phyloP scores from a whole-genome alignment of 768 basidiomycete species.

The Phlegmacium glaucopus region DNA sequence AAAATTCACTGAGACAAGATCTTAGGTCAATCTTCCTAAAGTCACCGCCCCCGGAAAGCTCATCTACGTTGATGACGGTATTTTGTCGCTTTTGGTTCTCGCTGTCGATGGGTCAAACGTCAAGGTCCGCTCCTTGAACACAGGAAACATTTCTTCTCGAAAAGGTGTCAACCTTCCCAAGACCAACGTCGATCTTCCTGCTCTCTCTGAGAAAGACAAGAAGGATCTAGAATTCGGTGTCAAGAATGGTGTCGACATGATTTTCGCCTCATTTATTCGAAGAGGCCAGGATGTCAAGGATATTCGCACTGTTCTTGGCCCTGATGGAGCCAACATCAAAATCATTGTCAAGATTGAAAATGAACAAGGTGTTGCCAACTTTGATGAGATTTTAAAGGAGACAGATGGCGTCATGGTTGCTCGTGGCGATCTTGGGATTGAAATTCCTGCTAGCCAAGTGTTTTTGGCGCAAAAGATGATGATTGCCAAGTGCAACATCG shows the following conservation, averaged over 20 bases:
- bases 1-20: conserved; percentile 5
- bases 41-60: conserved; percentile 97
- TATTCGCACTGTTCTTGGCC: conserved; percentile 90
- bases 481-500: conserved; percentile 99
- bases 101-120: conserved; percentile 81
- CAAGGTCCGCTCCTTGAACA: conserved; percentile 85
- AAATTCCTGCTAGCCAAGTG: conserved; percentile 98
- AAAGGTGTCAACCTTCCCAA: conserved; percentile 99
- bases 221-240: conserved; percentile 92
- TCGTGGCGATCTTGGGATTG: conserved; percentile 98
- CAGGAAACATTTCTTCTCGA: conserved; percentile 88
- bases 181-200: conserved; percentile 95
- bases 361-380: conserved; percentile 98
- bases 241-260: conserved; percentile 97
- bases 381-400: conserved; percentile 95
- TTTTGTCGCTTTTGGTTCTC: conserved; percentile 89
- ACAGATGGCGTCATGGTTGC: conserved; percentile 99
- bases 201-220: conserved; percentile 98
- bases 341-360: conserved; percentile 99
- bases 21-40: conserved; percentile 85
- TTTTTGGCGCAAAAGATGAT: conserved; percentile 99
- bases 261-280: conserved; percentile 99
- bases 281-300: conserved; percentile 91
- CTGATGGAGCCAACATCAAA: conserved; percentile 94
- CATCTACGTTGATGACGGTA: conserved; percentile 98